These are phyloP conservation scores for Themeda triandra DNA, from an alignment of 176 grass and related monocot species.

Conservation along the genomic window DNA sequence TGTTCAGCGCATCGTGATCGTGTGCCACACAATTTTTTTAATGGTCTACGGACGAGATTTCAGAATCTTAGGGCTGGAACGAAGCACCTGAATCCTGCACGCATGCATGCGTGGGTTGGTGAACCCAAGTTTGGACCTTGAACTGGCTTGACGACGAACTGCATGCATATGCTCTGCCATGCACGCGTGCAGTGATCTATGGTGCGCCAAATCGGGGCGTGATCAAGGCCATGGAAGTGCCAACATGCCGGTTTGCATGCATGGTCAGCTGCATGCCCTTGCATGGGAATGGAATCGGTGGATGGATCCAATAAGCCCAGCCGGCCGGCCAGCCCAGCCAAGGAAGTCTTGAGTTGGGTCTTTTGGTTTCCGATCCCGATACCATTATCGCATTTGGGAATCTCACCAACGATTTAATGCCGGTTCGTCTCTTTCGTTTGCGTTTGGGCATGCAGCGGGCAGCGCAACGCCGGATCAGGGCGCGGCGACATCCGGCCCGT, in stretches of 20 bases:
- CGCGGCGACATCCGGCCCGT: background rate
- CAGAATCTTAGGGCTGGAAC: slow-evolving; percentile 17
- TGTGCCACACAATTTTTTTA: background rate
- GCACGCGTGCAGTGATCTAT: background rate
- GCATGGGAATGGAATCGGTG: background rate
- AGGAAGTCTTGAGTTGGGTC: slow-evolving; percentile 25
- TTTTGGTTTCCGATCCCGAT: slow-evolving; percentile 48
- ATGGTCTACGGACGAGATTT: background rate
- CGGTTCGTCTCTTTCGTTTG: slow-evolving; percentile 11
- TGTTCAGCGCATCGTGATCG: background rate
- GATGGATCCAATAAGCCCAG: background rate
- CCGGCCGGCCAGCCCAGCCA: background rate
- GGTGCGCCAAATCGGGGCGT: background rate
- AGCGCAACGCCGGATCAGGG: background rate
- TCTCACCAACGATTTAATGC: slow-evolving; percentile 29
- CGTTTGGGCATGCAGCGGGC: background rate
- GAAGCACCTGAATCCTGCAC: slow-evolving; percentile 8
- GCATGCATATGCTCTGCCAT: background rate
- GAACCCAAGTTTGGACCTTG: background rate
- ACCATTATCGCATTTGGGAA: slow-evolving; percentile 28
- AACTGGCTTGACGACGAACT: background rate
- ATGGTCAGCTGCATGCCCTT: background rate
- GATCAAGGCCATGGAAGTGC: slow-evolving; percentile 11
- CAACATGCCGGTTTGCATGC: slow-evolving; percentile 12
- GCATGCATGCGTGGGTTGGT: background rate